Conservation (phyloP, 2,329 filamentous ascomycete genomes). For the Anthostomella pinea region DNA sequence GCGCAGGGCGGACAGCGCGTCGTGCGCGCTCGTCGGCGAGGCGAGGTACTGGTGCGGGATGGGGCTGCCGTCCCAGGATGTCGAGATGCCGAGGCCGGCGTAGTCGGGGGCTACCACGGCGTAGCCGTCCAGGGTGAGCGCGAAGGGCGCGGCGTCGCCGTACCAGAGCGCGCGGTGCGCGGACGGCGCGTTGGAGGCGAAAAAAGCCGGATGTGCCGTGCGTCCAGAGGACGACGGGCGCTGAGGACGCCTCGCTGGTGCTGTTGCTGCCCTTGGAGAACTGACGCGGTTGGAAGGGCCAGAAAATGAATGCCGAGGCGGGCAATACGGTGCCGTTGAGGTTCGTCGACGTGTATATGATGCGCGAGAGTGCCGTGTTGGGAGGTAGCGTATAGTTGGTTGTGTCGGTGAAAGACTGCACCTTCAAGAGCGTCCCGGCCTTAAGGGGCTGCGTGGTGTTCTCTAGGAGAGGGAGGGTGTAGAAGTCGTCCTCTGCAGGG, state of each 20-base stretch:
- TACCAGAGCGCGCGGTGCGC: conserved; percentile 40
- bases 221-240: conserved; percentile 39
- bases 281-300: conserved; percentile 37
- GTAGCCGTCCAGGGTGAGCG: conserved; percentile 40
- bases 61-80: conserved; percentile 28
- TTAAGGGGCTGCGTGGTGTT: conserved; percentile 14
- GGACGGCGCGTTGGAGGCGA: conserved; percentile 38
- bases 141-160: conserved; percentile 37
- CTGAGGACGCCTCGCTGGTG: conserved; percentile 6
- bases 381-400: conserved; percentile 39
- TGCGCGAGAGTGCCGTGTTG: conserved; percentile 42
- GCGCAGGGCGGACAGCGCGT: conserved; percentile 40
- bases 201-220: conserved; percentile 45
- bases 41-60: conserved; percentile 42
- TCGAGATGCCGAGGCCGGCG: conserved; percentile 41
- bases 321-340: conserved; percentile 44
- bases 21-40: conserved; percentile 37
- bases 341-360: conserved; percentile 46
- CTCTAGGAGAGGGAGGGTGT: conserved; percentile 29
- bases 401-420: conserved; percentile 38
- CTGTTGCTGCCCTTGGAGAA: conserved; percentile 4
- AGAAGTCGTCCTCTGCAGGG: conserved; percentile 38
- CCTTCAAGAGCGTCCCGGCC: conserved; percentile 38
- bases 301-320: conserved; percentile 48
- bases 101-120: conserved; percentile 45